These are phyloP conservation scores for Cyberlindnera xylosilytica DNA, from an alignment of 805 yeast genomes.

Conservation along the genomic window DNA sequence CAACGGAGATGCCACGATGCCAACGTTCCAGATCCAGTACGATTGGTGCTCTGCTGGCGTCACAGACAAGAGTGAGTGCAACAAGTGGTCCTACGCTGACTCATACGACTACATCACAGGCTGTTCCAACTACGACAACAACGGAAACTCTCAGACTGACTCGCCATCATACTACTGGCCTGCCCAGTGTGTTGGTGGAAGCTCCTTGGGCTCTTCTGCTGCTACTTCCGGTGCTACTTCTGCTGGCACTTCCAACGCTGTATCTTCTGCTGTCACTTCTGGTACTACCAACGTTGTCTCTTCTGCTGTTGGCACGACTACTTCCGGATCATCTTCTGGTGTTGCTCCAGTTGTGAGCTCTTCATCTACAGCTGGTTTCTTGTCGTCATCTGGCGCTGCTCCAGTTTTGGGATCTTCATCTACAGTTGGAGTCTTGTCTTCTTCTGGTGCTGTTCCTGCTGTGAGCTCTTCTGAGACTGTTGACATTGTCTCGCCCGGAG, in stretches of 20 bases:
- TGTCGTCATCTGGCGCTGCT: neutral
- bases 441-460: neutral
- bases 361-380: neutral
- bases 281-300: neutral
- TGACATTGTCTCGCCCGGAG: too few relatives aligned
- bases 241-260: too few relatives aligned
- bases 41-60: constrained; percentile 28
- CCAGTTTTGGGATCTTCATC: neutral
- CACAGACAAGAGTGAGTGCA: constrained; percentile 19
- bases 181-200: neutral
- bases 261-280: neutral
- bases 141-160: neutral
- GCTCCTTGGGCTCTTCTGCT: neutral
- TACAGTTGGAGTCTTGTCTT: neutral
- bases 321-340: too few relatives aligned
- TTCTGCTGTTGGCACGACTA: neutral
- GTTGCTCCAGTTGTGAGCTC: too few relatives aligned
- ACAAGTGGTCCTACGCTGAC: constrained; percentile 16
- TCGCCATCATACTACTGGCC: neutral
- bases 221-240: neutral
- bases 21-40: constrained; percentile 20
- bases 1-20: constrained; percentile 12
- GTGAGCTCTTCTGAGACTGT: neutral
- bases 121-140: constrained; percentile 16
- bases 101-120: constrained; percentile 26